Evolutionary conservation across 192 early-diverging fungal genomes (phyloP).

Genomic region (Linnemannia zychae): DNA sequence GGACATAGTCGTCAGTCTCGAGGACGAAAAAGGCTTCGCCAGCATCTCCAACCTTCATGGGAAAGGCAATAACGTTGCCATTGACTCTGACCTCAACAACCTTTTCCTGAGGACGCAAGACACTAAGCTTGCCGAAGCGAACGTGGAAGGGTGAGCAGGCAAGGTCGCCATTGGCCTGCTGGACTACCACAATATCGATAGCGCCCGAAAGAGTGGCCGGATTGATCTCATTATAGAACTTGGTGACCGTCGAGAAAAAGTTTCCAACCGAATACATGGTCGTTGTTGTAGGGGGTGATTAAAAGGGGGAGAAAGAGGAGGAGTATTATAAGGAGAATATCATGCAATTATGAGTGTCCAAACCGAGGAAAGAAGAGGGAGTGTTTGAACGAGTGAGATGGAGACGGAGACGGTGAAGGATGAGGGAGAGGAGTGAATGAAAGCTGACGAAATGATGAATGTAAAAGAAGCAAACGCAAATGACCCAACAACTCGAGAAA

Average conservation of each 20-base stretch:
- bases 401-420: neutral
- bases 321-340: neutral
- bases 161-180: conserved; percentile 85
- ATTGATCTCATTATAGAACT: conserved; percentile 96
- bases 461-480: neutral
- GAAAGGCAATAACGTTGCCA: conserved; percentile 76
- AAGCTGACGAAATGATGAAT: neutral
- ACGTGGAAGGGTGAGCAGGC: conserved; percentile 98
- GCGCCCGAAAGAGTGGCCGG: conserved; percentile 97
- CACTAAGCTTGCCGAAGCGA: conserved; percentile 95
- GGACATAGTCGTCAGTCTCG: conserved; percentile 91
- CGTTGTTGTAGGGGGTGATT: neutral
- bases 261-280: conserved; percentile 61
- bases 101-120: conserved; percentile 94
- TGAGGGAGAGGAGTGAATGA: conserved; percentile 8
- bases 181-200: conserved; percentile 98
- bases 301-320: neutral
- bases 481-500: too few relatives aligned
- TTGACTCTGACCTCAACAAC: conserved; percentile 91
- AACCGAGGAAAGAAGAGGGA: neutral
- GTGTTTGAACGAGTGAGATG: neutral
- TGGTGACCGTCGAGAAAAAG: conserved; percentile 83
- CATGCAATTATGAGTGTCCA: too few relatives aligned
- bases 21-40: conserved; percentile 99
- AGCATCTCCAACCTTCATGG: conserved; percentile 98